A percentile compares a stretch with the other conserved stretches of the same genome.
Conservation (phyloP, 1,284 basidiomycete genomes). For the Singerocomus inundabilis region DNA sequence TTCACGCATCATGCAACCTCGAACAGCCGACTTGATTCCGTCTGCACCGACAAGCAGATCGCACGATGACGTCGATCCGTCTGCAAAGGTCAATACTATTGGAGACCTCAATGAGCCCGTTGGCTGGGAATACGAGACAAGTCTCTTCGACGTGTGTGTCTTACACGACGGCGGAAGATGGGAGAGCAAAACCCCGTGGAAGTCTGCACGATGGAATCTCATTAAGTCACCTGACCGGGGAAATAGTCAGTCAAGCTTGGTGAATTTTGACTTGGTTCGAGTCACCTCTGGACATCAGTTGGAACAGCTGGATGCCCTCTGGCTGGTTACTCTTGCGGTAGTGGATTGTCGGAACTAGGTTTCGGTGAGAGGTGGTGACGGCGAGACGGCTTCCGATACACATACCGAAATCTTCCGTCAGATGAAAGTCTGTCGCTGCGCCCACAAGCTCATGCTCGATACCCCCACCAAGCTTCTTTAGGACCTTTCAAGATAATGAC, state of each 20-base stretch:
- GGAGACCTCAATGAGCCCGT: conserved; percentile 17
- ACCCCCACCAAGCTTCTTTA: conserved; percentile 42
- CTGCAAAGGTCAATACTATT: conserved; percentile 43
- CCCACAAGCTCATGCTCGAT: conserved; percentile 47
- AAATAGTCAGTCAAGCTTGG: conserved; percentile 4
- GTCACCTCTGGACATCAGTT: conserved; percentile 46
- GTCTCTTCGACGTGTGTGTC: conserved; percentile 39
- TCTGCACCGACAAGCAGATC: conserved; percentile 53
- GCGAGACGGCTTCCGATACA: neutral
- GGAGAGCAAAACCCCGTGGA: conserved; percentile 40
- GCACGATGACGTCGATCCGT: conserved; percentile 42
- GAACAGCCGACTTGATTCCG: conserved; percentile 51
- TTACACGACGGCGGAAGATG: conserved; percentile 34
- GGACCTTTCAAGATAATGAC: conserved; percentile 40
- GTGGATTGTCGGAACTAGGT: conserved; percentile 36
- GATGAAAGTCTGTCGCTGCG: conserved; percentile 36
- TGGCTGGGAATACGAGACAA: conserved; percentile 38
- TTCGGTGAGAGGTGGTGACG: conserved; percentile 6
- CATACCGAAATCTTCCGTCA: conserved; percentile 39
- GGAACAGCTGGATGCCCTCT: conserved; percentile 47
- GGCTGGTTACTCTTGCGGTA: conserved; percentile 48
- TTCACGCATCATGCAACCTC: conserved; percentile 40
- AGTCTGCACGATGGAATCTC: conserved; percentile 44
- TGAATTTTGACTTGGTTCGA: neutral
- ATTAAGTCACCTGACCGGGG: conserved; percentile 39